A percentile compares a stretch with the other conserved stretches of the same genome.
phyloP scores from a whole-genome alignment of 2,329 filamentous ascomycete species.

The Bertia moriformis region DNA sequence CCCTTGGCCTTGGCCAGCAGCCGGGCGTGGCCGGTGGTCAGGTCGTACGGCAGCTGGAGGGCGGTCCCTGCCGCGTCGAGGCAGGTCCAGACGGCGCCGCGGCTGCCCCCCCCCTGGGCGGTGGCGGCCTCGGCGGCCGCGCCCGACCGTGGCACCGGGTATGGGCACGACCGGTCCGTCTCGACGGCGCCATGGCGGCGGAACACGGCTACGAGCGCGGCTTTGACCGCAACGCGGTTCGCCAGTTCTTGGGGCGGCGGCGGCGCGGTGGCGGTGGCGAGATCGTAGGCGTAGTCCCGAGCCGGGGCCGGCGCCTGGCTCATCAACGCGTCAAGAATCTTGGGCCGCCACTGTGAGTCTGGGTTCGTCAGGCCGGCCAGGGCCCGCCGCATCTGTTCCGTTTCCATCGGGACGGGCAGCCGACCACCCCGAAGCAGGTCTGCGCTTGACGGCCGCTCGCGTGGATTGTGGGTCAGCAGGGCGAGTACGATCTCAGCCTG shows the following conservation, averaged over 20 bases:
- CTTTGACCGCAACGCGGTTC: constrained; percentile 37
- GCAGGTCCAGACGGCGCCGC: constrained; percentile 40
- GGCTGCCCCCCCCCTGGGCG: too few species aligned
- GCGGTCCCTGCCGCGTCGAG: constrained; percentile 47
- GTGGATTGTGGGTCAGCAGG: constrained; percentile 42
- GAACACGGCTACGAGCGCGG: constrained; percentile 40
- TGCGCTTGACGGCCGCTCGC: constrained; percentile 40
- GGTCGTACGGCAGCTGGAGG: constrained; percentile 49
- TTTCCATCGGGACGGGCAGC: constrained; percentile 49
- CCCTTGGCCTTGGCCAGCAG: constrained; percentile 35
- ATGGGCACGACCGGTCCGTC: constrained; percentile 36
- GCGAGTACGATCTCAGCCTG: constrained; percentile 45
- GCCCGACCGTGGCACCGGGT: constrained; percentile 45
- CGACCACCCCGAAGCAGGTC: constrained; percentile 46
- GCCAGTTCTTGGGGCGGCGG: constrained; percentile 25
- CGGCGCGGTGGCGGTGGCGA: constrained; percentile 15
- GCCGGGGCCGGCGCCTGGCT: constrained; percentile 41
- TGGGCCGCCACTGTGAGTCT: constrained; percentile 46
- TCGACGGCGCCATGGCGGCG: constrained; percentile 51
- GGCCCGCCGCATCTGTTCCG: constrained; percentile 47
- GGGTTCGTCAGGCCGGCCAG: constrained; percentile 39
- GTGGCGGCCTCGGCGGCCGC: too few species aligned
- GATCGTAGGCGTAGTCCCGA: constrained; percentile 33
- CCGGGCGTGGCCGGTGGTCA: constrained; percentile 50
- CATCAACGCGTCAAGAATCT: constrained; percentile 47